Evolutionary conservation across 176 grass and related monocot species (phyloP).

Genomic region (Lolium rigidum): DNA sequence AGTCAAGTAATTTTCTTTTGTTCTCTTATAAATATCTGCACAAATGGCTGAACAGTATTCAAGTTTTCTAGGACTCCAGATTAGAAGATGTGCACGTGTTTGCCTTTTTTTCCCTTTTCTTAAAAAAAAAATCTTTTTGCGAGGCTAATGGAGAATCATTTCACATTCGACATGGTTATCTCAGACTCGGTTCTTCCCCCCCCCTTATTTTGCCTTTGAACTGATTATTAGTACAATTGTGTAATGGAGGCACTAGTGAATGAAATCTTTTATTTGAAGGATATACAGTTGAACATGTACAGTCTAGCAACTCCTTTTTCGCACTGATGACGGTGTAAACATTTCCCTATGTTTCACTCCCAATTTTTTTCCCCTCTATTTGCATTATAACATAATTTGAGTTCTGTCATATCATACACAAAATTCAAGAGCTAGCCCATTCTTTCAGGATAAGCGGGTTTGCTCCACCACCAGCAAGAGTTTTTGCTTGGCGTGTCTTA

Average conservation of each 20-base stretch:
- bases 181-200: background rate
- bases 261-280: background rate
- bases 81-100: conserved; percentile 4
- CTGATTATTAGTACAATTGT: background rate
- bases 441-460: conserved; percentile 74
- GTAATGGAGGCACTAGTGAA: background rate
- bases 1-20: conserved; percentile 59
- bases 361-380: background rate
- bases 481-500: conserved; percentile 90
- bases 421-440: background rate
- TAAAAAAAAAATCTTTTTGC: background rate
- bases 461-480: conserved; percentile 80
- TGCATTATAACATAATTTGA: background rate
- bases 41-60: background rate
- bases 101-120: background rate
- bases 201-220: background rate
- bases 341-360: background rate
- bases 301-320: conserved; percentile 4
- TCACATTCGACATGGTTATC: background rate
- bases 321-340: background rate
- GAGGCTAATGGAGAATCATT: background rate
- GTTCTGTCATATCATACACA: background rate
- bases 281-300: background rate
- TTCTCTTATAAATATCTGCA: background rate
- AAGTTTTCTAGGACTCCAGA: background rate